Base-by-base conservation (phyloP, 2,329 filamentous ascomycete species). In the Fusarium sp. region DNA sequence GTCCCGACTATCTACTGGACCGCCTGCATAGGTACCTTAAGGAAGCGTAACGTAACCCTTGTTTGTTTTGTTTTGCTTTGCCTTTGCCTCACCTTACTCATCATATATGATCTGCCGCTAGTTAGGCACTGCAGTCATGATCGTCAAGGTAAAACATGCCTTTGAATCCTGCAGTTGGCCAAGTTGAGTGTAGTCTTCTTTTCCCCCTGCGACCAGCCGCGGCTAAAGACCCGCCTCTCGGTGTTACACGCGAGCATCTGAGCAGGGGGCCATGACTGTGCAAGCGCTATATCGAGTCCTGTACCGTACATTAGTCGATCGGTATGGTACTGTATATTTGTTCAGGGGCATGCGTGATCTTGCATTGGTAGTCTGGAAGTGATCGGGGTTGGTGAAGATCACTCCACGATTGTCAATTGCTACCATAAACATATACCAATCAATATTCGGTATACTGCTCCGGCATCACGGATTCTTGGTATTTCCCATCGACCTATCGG, bases 201-300 rank as follows among this genome's bases (percentile, higher is more conserved):
- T 36, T 22, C 22, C 53, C 59, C 55, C 54, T 58, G 58, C 57
- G 51, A 56, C 50, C 51, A 54, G 34, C 56, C 63, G 66, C 66
- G 57, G 66, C 63, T 71, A 58, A 62, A 58, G 44, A 57, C 46
- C 58, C 57, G 55, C 59, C 59, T 45, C 45, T 48, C 26, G 44
- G 18, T 24, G 71, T 74, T 72, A 70, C 72, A 73, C 72, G 54
- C 68, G 58, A 72, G 50, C 46, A 36, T 33, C n/a, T 34, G 53
- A 43, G 39, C 40, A 45, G 39, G 52, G 51, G 38, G 24, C 26
- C 14, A 17, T 28, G 26, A 53, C n/a, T 38, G n/a, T 34, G 33
- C 15, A 49, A 63, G 42, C 51, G 60, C 62, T 66, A 52, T 49
- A 52, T 59, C 42, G 52, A 40, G 18, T 22, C 8, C 44, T 40